Evolutionary conservation across 331 rosid genomes (phyloP).

Genomic region (Quercus lobata): DNA sequence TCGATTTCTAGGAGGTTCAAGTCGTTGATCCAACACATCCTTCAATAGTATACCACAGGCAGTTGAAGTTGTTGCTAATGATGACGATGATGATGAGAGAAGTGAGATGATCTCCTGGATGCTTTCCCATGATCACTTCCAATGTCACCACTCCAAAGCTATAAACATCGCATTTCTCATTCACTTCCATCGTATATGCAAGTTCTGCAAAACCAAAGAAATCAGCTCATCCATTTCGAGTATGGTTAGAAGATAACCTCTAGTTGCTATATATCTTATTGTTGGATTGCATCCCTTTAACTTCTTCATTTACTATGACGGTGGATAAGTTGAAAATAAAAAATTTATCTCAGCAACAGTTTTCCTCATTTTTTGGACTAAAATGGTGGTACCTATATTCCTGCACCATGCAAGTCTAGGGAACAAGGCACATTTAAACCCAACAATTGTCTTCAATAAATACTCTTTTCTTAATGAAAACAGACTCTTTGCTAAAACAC

Average conservation of each 20-base stretch:
- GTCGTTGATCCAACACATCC: conserved; percentile 34
- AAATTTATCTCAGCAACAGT: too few relatives aligned
- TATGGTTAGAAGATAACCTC: neutral
- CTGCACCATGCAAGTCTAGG: neutral
- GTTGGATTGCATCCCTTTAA: too few relatives aligned
- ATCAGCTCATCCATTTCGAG: neutral
- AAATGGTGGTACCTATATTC: too few relatives aligned
- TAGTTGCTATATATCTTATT: too few relatives aligned
- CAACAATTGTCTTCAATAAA: too few relatives aligned
- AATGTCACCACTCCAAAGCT: conserved; percentile 44
- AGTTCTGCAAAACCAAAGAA: conserved; percentile 29
- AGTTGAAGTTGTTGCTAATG: neutral
- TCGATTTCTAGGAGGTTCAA: conserved; percentile 22
- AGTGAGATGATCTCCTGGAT: conserved; percentile 36
- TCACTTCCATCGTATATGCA: conserved; percentile 31
- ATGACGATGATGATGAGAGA: neutral
- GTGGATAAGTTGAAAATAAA: too few relatives aligned
- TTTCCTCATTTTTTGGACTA: too few relatives aligned
- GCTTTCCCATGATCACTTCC: conserved; percentile 48
- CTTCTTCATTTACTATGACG: too few relatives aligned
- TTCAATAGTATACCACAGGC: conserved; percentile 16
- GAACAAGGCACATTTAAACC: neutral
- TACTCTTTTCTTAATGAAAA: too few relatives aligned
- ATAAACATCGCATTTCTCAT: conserved; percentile 47
- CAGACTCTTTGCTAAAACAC: too few relatives aligned